Conservation (phyloP, 1,284 basidiomycete species). For the Ceratobasidium sp. region DNA sequence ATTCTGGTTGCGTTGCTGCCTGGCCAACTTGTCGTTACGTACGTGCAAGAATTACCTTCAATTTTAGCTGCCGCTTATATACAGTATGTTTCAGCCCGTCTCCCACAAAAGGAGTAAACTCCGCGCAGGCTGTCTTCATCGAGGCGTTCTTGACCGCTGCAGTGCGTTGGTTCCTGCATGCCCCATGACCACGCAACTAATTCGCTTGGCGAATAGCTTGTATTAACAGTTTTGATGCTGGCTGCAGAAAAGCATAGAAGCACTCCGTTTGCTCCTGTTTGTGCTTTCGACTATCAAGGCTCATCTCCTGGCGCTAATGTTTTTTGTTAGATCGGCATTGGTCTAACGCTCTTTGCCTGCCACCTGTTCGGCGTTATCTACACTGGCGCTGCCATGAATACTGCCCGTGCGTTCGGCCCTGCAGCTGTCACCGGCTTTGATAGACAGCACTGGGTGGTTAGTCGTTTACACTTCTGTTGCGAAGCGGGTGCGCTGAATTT, state of each 20-base stretch:
- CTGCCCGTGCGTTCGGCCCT: constrained; percentile 81
- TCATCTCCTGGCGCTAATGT: constrained; percentile 52
- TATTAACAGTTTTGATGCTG: constrained; percentile 68
- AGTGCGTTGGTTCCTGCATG: constrained; percentile 50
- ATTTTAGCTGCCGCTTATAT: constrained; percentile 30
- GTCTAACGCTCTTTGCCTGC: constrained; percentile 76
- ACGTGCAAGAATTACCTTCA: constrained; percentile 54
- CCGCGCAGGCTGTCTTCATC: constrained; percentile 46
- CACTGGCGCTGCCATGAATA: constrained; percentile 75
- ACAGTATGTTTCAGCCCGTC: constrained; percentile 30
- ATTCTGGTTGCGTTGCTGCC: constrained; percentile 71
- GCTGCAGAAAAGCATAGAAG: constrained; percentile 47
- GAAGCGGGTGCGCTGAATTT: not conserved
- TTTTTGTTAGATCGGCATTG: constrained; percentile 71
- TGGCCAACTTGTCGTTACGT: constrained; percentile 69
- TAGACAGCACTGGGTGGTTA: constrained; percentile 59
- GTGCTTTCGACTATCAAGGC: constrained; percentile 78
- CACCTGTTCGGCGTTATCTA: constrained; percentile 72
- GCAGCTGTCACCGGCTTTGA: constrained; percentile 75
- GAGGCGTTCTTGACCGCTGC: constrained; percentile 47
- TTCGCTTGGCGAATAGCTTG: constrained; percentile 62
- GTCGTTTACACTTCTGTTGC: constrained; percentile 42
- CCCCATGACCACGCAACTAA: too few relatives aligned
- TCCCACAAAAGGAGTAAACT: constrained; percentile 38
- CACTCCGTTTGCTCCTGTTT: constrained; percentile 36